phyloP scores from a whole-genome alignment of 106 monocot genomes.

The Apostasia shenzhenica region DNA sequence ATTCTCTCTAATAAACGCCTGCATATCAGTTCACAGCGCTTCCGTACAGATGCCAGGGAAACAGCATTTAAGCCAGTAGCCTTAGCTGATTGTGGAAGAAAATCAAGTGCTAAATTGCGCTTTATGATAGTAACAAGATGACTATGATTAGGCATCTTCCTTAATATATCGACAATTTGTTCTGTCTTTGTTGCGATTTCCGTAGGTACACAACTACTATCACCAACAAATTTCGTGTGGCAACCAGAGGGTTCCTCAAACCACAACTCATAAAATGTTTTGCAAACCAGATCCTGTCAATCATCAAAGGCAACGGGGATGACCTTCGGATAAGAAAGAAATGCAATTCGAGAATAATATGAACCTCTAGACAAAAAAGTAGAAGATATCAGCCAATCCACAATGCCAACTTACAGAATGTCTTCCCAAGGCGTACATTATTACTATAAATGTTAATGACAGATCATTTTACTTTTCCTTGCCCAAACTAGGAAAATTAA shows the following conservation, averaged over 20 bases:
- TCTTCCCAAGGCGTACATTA: no score
- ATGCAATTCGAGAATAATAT: no score
- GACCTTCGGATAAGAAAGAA: slow-evolving; percentile 1
- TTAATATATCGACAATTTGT: slow-evolving; percentile 90
- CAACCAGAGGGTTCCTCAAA: slow-evolving; percentile 85
- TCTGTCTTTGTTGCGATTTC: slow-evolving; percentile 96
- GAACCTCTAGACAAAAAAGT: no score
- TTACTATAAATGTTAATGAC: no score
- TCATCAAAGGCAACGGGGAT: slow-evolving; percentile 3
- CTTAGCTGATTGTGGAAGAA: slow-evolving; percentile 92
- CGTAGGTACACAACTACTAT: slow-evolving; percentile 86
- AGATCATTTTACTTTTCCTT: no score
- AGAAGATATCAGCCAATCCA: no score
- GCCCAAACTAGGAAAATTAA: no score
- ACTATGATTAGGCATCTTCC: slow-evolving; percentile 75
- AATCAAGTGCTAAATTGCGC: slow-evolving; percentile 88
- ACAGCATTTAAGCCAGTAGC: slow-evolving; percentile 63
- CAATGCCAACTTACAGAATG: no score
- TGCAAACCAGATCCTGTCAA: slow-evolving; percentile 89
- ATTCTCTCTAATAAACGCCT: slow-evolving; percentile 86
- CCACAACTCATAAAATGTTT: slow-evolving; percentile 98
- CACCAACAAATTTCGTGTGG: slow-evolving; percentile 73
- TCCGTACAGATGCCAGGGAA: slow-evolving; percentile 65
- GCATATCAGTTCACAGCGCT: slow-evolving; percentile 91
- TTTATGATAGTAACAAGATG: slow-evolving; percentile 82